Base-by-base conservation (phyloP, 2,329 filamentous ascomycete genomes). In the Penicillium sp. region DNA sequence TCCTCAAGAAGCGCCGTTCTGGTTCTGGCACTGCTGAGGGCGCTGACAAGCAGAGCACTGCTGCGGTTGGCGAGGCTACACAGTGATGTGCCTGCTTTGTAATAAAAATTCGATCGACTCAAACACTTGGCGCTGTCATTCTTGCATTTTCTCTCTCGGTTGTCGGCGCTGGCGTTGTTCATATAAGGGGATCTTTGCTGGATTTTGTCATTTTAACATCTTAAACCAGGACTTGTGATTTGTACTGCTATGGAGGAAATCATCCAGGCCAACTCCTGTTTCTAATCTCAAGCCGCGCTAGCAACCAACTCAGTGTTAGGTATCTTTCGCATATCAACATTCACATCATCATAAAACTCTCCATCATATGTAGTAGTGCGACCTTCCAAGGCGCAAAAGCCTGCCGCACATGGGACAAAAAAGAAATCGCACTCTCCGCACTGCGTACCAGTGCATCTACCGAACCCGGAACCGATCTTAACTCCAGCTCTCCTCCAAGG, bases 1-100 rank as follows among this genome's bases (percentile, higher is more conserved):
- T 99, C 16, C 75, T 99, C 52, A 88, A 89, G 73, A 95, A 95
- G 81, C 79, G 89, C 51, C 65, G 67, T 22, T 55, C 60, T 16
- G 62, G 58, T 16, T 59, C 63, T 41, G 62, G 59, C 16, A 55
- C 59, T 27, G 56, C 62, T 3, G 65, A 65, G 29, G 57, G 59
- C 19, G 60, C 61, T 14, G 52, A 55, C 19, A 61, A 64, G 10
- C 57, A 64, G 50, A 59, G 57, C 28, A 37, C 61, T 41, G 52
- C 58, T 49, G 51, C 46, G 2, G 40, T 56, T 13, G 64, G 62
- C 27, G 64, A 65, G 42, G 59, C 59, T 27, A 58, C 58, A 13
- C 60, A 59, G 34, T 71, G 52, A 67, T 51, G 12, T 31, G 31
- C 50, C 12, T 44, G 34, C 33, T 12, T 44, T 35, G n/a, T 18